Evolutionary conservation across 257 asterid genomes (phyloP).

Genomic region (Solanum arcanum): DNA sequence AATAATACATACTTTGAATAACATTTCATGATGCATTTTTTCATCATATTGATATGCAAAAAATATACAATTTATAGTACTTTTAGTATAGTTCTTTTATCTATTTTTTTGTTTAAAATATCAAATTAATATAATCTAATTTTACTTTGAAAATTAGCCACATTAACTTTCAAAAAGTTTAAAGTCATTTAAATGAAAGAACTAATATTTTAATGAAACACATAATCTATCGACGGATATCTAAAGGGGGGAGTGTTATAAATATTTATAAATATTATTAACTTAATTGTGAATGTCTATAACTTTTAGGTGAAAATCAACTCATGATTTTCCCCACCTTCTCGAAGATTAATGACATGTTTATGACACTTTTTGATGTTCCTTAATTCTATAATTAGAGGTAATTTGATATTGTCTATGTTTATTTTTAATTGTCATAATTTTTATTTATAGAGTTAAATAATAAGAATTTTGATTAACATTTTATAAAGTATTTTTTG

Average conservation of each 20-base stretch:
- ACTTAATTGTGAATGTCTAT: background rate
- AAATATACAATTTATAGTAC: too few relatives aligned
- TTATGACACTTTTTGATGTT: background rate
- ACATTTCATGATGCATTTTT: too few relatives aligned
- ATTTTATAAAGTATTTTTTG: too few relatives aligned
- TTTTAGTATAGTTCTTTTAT: background rate
- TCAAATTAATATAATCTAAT: background rate
- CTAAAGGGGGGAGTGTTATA: background rate
- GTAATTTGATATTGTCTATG: too few relatives aligned
- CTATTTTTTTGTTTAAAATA: background rate
- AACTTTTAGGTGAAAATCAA: background rate
- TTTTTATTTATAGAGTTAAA: too few relatives aligned
- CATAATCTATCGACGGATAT: background rate
- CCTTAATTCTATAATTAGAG: background rate
- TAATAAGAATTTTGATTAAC: too few relatives aligned
- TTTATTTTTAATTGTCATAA: background rate
- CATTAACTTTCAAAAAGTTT: background rate
- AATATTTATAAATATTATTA: too few relatives aligned
- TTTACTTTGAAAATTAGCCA: too few relatives aligned
- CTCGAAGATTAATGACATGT: background rate
- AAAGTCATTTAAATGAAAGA: background rate
- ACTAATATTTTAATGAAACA: too few relatives aligned
- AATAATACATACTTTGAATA: too few relatives aligned
- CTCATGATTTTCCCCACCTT: background rate
- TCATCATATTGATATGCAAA: background rate